phyloP scores from a whole-genome alignment of 2,329 filamentous ascomycete species.

The Fusarium neocosmosporiellum region DNA sequence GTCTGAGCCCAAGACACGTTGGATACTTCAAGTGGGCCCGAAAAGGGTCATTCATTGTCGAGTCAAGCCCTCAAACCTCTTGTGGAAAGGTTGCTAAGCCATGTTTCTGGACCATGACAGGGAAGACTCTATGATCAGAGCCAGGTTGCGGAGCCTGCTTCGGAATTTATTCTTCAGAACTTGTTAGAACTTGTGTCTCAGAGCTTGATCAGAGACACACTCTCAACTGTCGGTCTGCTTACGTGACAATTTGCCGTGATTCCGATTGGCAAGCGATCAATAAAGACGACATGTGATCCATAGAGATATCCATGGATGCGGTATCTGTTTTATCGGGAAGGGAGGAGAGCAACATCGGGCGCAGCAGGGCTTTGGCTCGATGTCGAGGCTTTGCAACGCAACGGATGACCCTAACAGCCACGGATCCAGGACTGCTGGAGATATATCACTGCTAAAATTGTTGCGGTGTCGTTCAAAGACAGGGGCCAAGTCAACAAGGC shows the following conservation, averaged over 20 bases:
- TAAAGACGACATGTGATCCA: not conserved
- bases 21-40: too few relatives aligned
- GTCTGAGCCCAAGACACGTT: not conserved
- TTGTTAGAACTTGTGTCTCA: not conserved
- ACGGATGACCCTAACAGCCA: not conserved
- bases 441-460: not conserved
- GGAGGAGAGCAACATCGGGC: not conserved
- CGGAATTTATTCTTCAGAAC: too few relatives aligned
- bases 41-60: not conserved
- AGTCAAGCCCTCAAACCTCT: not conserved
- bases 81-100: not conserved
- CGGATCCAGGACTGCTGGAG: not conserved
- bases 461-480: not conserved
- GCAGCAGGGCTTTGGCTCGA: not conserved
- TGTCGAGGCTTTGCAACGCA: not conserved
- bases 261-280: not conserved
- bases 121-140: too few relatives aligned
- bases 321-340: not conserved
- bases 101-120: not conserved
- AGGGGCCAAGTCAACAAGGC: not conserved
- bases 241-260: not conserved
- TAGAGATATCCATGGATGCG: too few relatives aligned
- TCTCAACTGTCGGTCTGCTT: not conserved
- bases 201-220: not conserved
- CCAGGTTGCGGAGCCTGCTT: too few relatives aligned